Percentiles rank a stretch among this genome's conserved stretches.
Evolutionary conservation across 352 stramenopile genomes (phyloP).

Genomic region (Phytophthora citricola): DNA sequence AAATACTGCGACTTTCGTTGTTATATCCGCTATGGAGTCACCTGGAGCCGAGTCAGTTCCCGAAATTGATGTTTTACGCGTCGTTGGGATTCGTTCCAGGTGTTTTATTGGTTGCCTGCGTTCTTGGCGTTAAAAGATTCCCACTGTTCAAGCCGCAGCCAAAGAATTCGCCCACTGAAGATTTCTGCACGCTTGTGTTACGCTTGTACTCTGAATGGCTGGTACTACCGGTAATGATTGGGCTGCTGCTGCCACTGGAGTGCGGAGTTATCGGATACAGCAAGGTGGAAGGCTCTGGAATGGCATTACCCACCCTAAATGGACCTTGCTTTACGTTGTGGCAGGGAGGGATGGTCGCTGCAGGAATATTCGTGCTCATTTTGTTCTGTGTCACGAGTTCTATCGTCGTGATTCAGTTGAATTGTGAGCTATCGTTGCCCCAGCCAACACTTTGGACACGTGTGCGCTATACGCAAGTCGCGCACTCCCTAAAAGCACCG

Average conservation of each 20-base stretch:
- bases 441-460: slow-evolving; percentile 68
- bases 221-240: slow-evolving; percentile 54
- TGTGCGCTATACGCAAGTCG: slow-evolving; percentile 49
- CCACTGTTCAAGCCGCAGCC: slow-evolving; percentile 75
- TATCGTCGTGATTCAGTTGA: slow-evolving; percentile 60
- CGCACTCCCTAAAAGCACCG: slow-evolving; percentile 46
- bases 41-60: slow-evolving; percentile 40
- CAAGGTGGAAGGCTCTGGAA: slow-evolving; percentile 16
- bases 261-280: slow-evolving; percentile 59
- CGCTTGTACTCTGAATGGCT: slow-evolving; percentile 66
- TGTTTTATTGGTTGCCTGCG: slow-evolving; percentile 33
- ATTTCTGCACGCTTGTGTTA: slow-evolving; percentile 54
- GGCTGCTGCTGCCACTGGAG: slow-evolving; percentile 60
- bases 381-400: slow-evolving; percentile 43
- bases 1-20: slow-evolving; percentile 50
- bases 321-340: slow-evolving; percentile 47
- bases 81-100: slow-evolving; percentile 49
- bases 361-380: slow-evolving; percentile 33
- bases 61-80: slow-evolving; percentile 46
- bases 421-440: slow-evolving; percentile 60
- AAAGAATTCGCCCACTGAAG: slow-evolving; percentile 46
- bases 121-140: slow-evolving; percentile 56
- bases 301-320: slow-evolving; percentile 34
- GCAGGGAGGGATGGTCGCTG: slow-evolving; percentile 34
- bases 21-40: slow-evolving; percentile 63